phyloP scores from a whole-genome alignment of 108 stramenopile genomes.

The Parietichytrium sp. region DNA sequence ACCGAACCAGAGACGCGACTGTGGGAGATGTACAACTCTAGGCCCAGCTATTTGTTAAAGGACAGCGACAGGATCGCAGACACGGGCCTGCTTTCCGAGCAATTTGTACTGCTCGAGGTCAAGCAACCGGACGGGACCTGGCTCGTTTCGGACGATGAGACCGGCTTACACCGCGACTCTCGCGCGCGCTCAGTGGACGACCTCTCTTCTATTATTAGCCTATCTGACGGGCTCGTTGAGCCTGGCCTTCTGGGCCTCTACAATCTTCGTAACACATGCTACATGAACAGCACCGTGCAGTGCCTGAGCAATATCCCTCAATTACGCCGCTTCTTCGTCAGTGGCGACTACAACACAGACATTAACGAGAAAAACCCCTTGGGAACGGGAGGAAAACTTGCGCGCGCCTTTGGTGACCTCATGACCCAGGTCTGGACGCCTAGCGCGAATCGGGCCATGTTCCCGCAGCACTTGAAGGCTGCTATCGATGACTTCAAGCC shows the following conservation, averaged over 20 bases:
- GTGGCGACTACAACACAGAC: conserved; percentile 59
- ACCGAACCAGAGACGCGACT: no score
- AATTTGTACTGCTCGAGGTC: no score
- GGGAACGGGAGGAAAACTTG: conserved; percentile 77
- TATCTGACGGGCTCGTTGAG: conserved; percentile 1
- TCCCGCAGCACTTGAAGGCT: conserved; percentile 68
- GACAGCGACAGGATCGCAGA: no score
- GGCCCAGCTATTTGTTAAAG: no score
- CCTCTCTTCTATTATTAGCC: no score
- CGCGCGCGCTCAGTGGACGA: no score
- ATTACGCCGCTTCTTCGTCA: conserved; percentile 81
- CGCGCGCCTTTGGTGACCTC: conserved; percentile 68
- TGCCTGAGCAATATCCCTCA: conserved; percentile 80
- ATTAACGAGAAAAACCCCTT: conserved; percentile 72
- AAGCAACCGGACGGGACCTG: no score
- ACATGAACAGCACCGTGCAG: conserved; percentile 91
- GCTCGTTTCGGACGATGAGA: no score
- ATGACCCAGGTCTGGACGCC: conserved; percentile 72
- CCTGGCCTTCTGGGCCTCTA: conserved; percentile 82
- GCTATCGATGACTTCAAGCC: conserved; percentile 72
- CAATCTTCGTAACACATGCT: conserved; percentile 97
- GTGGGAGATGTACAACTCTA: no score
- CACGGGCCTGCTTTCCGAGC: no score
- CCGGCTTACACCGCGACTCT: no score
- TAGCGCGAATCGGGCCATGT: conserved; percentile 44